Conservation (phyloP, 345 rosid species). For the Hibiscus mutabilis region DNA sequence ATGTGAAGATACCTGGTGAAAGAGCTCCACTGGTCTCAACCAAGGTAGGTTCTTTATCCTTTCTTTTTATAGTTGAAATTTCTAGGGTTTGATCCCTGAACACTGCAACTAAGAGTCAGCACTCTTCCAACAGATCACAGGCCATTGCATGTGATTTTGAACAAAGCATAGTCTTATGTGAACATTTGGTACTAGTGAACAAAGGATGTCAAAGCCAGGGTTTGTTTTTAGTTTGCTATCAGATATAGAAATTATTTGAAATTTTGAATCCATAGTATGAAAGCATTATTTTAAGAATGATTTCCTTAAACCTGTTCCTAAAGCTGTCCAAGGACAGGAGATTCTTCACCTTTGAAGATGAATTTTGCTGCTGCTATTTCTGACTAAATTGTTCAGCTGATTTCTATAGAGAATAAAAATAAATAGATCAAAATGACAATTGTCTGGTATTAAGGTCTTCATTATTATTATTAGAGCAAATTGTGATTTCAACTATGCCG, state of each 20-base stretch:
- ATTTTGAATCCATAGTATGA: not conserved
- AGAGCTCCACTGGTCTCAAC: constrained; percentile 96
- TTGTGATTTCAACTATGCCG: not conserved
- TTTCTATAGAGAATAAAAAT: not conserved
- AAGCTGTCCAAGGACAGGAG: too few relatives aligned
- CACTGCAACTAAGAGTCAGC: too few relatives aligned
- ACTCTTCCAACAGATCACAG: too few relatives aligned
- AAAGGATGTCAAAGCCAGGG: not conserved
- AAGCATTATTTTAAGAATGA: not conserved
- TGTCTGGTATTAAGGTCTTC: not conserved
- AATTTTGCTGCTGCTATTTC: not conserved
- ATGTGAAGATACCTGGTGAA: constrained; percentile 82
- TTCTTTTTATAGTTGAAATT: not conserved
- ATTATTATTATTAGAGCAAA: not conserved
- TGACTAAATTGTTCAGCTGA: not conserved
- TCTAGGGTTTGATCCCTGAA: not conserved
- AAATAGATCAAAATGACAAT: not conserved
- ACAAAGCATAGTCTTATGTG: too few relatives aligned
- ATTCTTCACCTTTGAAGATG: not conserved
- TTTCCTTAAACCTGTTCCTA: not conserved
- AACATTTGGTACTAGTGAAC: not conserved
- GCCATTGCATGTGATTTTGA: too few relatives aligned
- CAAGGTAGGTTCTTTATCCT: constrained; percentile 15
- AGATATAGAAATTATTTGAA: not conserved
- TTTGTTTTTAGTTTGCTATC: not conserved